These are phyloP conservation scores for Wickerhamiella cacticola DNA, from an alignment of 805 yeast genomes.

Conservation along the genomic window DNA sequence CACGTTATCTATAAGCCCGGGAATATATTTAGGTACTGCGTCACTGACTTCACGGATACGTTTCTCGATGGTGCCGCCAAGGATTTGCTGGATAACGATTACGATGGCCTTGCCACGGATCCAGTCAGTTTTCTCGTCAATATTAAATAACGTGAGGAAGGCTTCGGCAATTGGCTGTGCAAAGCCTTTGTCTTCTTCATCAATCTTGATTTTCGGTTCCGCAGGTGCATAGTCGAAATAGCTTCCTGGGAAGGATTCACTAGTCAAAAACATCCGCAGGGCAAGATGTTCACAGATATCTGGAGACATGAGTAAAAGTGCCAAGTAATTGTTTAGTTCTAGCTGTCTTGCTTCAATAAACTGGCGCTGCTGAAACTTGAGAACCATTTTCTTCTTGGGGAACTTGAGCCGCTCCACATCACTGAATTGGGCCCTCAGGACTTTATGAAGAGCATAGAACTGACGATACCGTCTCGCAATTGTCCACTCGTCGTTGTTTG, in stretches of 20 bases:
- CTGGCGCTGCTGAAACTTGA: conserved; percentile 54
- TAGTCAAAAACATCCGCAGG: conserved; percentile 66
- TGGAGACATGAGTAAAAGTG: conserved; percentile 44
- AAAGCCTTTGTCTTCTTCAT: conserved; percentile 29
- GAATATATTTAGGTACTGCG: conserved; percentile 29
- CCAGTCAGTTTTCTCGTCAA: conserved; percentile 59
- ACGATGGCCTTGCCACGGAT: conserved; percentile 73
- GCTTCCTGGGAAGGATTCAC: conserved; percentile 42
- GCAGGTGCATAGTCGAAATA: conserved; percentile 11
- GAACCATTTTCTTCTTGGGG: conserved; percentile 46
- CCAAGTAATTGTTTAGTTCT: conserved; percentile 52
- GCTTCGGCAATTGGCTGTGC: conserved; percentile 75
- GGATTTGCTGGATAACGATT: conserved; percentile 67
- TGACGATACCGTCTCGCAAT: conserved; percentile 85
- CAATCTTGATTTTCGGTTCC: background rate
- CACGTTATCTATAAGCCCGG: conserved; percentile 28
- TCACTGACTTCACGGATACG: conserved; percentile 32
- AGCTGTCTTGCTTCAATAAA: conserved; percentile 52
- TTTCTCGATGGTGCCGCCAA: conserved; percentile 80
- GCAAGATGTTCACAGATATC: conserved; percentile 62
- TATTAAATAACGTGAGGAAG: conserved; percentile 54
- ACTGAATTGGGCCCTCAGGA: conserved; percentile 43
- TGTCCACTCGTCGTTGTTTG: conserved; percentile 53
- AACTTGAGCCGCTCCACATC: conserved; percentile 39
- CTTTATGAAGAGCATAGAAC: conserved; percentile 58